These are phyloP conservation scores for Apiotrichum akiyoshidainum DNA, from an alignment of 1,284 basidiomycete genomes.

Conservation along the genomic window DNA sequence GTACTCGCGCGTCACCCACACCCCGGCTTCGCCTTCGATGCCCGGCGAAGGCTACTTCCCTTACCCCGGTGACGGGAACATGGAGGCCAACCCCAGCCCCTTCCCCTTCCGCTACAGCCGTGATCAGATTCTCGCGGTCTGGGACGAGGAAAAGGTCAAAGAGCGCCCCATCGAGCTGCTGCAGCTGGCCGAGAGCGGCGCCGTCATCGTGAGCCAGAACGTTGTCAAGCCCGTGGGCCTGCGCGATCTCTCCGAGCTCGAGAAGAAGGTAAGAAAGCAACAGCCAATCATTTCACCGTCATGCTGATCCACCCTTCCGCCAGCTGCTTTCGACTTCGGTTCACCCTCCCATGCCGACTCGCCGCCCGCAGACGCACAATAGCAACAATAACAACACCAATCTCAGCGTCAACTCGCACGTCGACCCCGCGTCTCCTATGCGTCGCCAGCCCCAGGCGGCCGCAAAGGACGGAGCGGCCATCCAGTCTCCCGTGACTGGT, in stretches of 20 bases:
- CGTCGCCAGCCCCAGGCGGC: constrained; percentile 10
- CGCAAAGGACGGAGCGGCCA: not conserved
- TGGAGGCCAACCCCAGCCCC: constrained; percentile 19
- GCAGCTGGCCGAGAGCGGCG: constrained; percentile 62
- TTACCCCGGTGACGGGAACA: constrained; percentile 44
- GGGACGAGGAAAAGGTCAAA: constrained; percentile 70
- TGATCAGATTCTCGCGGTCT: constrained; percentile 78
- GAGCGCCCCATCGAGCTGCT: constrained; percentile 72
- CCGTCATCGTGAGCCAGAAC: constrained; percentile 74
- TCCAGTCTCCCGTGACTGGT: constrained; percentile 22
- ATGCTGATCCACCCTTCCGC: not conserved
- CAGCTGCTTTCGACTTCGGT: constrained; percentile 40
- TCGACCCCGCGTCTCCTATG: constrained; percentile 6
- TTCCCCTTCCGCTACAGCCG: constrained; percentile 80
- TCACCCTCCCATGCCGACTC: constrained; percentile 36
- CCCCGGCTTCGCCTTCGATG: constrained; percentile 53
- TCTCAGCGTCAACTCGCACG: not conserved
- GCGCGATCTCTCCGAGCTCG: constrained; percentile 73
- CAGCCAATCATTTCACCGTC: not conserved
- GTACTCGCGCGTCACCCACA: constrained; percentile 60
- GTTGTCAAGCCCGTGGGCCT: constrained; percentile 69
- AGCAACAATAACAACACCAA: not conserved
- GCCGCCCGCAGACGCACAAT: constrained; percentile 22
- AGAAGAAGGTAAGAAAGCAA: constrained; percentile 74
- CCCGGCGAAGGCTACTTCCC: constrained; percentile 55